These are phyloP conservation scores for Anthracocystis setariae DNA, from an alignment of 1,284 basidiomycete species.

Conservation along the genomic window DNA sequence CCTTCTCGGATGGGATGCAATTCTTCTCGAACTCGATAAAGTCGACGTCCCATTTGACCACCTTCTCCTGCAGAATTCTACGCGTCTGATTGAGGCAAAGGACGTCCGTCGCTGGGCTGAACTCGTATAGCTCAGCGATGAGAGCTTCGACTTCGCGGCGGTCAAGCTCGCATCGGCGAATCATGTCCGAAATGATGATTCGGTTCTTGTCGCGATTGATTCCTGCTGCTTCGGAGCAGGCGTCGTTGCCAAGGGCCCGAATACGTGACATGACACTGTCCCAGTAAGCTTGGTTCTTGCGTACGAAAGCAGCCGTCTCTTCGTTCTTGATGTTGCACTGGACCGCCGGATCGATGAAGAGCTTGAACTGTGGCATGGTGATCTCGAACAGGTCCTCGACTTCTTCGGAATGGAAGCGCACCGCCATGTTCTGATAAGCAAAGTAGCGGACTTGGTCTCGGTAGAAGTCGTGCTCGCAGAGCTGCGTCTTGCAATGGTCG, in stretches of 20 bases:
- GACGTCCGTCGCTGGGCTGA: conserved; percentile 75
- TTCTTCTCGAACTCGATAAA: conserved; percentile 73
- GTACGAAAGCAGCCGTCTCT: conserved; percentile 82
- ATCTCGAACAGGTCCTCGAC: conserved; percentile 82
- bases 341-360: conserved; percentile 84
- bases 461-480: conserved; percentile 92
- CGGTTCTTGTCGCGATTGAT: conserved; percentile 49
- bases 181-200: conserved; percentile 42
- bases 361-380: conserved; percentile 85
- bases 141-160: conserved; percentile 76
- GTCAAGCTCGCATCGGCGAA: conserved; percentile 54
- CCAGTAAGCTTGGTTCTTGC: conserved; percentile 76
- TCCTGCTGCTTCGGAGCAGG: conserved; percentile 50
- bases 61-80: conserved; percentile 87
- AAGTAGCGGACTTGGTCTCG: conserved; percentile 93
- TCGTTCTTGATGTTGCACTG: conserved; percentile 88
- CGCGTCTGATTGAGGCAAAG: conserved; percentile 88
- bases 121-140: conserved; percentile 75
- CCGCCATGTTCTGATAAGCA: conserved; percentile 76
- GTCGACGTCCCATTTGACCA: conserved; percentile 93
- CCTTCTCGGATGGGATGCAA: conserved; percentile 70
- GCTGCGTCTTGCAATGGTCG: conserved; percentile 79
- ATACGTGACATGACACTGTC: conserved; percentile 71
- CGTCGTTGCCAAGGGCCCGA: conserved; percentile 70
- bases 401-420: conserved; percentile 88